phyloP scores from a whole-genome alignment of 169 alveolate genomes.

The Eimeria brunetti region DNA sequence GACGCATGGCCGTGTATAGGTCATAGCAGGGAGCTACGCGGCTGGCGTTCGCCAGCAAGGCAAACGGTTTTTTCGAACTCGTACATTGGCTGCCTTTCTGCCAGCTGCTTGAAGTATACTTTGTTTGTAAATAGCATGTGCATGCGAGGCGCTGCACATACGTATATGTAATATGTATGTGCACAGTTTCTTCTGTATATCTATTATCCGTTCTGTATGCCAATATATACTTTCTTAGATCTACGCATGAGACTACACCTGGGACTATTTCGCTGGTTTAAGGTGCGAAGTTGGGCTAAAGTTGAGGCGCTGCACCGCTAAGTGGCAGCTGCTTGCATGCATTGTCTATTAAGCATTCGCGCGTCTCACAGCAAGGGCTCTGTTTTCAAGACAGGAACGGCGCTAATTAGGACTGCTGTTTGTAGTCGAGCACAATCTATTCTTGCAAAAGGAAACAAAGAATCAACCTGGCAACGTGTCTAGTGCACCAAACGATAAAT shows the following conservation, averaged over 20 bases:
- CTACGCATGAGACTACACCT: neutral
- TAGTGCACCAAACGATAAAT: too few relatives aligned
- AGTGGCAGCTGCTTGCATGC: neutral
- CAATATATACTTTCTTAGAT: neutral
- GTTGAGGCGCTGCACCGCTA: neutral
- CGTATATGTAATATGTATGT: too few relatives aligned
- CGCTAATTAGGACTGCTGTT: too few relatives aligned
- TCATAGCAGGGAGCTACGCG: constrained; percentile 50
- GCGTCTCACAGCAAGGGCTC: neutral
- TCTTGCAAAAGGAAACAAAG: neutral
- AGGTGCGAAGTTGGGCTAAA: neutral
- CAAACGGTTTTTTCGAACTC: constrained; percentile 47
- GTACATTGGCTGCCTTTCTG: constrained; percentile 52
- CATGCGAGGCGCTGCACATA: too few relatives aligned
- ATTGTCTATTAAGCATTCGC: neutral
- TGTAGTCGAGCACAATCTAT: neutral
- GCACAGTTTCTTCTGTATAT: neutral
- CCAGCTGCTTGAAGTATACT: constrained; percentile 47
- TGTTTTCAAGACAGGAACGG: neutral
- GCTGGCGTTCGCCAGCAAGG: constrained; percentile 63
- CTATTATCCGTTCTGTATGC: neutral
- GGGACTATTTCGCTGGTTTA: neutral
- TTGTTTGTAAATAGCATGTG: constrained; percentile 16
- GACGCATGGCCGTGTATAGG: neutral
- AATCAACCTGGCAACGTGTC: too few relatives aligned